These are phyloP conservation scores for Barnettozyma vustinii DNA, from an alignment of 805 yeast species.

Conservation along the genomic window DNA sequence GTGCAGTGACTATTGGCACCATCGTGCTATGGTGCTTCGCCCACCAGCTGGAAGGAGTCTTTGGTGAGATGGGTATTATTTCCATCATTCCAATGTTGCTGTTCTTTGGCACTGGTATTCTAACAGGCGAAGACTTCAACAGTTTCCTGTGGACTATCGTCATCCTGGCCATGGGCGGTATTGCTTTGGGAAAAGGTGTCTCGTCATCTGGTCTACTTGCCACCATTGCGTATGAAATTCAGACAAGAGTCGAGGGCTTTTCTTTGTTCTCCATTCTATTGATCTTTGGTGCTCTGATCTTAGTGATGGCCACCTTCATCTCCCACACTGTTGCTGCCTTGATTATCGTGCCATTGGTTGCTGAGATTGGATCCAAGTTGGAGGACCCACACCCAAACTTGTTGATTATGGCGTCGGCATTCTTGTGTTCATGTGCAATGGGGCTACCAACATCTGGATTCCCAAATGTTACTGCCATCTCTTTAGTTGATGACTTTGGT, in stretches of 20 bases:
- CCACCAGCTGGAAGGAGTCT: conserved; percentile 58
- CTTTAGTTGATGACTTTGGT: conserved; percentile 90
- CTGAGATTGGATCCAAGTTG: conserved; percentile 77
- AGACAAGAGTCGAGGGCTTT: conserved; percentile 56
- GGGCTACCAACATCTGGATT: conserved; percentile 96
- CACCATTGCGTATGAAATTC: conserved; percentile 70
- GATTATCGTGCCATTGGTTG: conserved; percentile 84
- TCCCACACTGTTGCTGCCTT: conserved; percentile 97
- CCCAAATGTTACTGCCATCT: conserved; percentile 96
- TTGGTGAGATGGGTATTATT: conserved; percentile 97
- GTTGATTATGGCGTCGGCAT: conserved; percentile 57
- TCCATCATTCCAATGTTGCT: conserved; percentile 85
- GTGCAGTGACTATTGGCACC: conserved; percentile 60
- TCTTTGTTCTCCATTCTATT: conserved; percentile 69
- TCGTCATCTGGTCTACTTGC: conserved; percentile 82
- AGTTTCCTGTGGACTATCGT: conserved; percentile 97
- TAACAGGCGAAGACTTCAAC: conserved; percentile 87
- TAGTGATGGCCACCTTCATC: conserved; percentile 88
- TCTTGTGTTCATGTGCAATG: conserved; percentile 92
- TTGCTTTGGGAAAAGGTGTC: conserved; percentile 92
- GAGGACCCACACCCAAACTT: conserved; percentile 79
- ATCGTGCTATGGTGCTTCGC: conserved; percentile 89
- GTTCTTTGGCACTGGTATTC: conserved; percentile 87
- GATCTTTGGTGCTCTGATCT: conserved; percentile 75
- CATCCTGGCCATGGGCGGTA: conserved; percentile 95